Base-by-base conservation (phyloP, 192 early-diverging fungal species). In the Coemansia sp. region DNA sequence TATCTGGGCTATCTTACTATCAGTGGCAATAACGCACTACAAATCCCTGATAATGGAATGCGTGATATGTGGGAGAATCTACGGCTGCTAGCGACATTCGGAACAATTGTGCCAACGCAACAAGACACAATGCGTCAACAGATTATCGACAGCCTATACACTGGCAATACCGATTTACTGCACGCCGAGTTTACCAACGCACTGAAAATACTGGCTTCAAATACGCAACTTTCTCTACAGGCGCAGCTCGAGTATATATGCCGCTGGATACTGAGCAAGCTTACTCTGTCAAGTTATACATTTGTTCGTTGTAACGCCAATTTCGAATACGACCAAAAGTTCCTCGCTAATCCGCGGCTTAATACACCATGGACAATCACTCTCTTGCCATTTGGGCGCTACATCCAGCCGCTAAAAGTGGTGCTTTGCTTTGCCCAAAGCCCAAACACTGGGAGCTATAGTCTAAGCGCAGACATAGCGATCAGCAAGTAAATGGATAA, bases 51-150 rank as follows among this genome's bases (percentile, higher is more conserved):
- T 9, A 18, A 19, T 30, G 6, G 21, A 2, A 20, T 31, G 28
- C 39, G 54, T 15, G n/a, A 15, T 15, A 45, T 43, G 41, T 56
- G 54, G 54, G 54, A 56, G 30, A 26, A 45, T 18, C 15, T 46
- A 16, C 21, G 43, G 21, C 20, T 30, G 41, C 20, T 45, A 19
- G 54, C 39, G 6, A 56, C 42, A 2, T 56, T 56, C 37, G 42
- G 23, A 35, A 35, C 41, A 19, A 9, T 15, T n/a, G 5, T 45
- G 19, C 41, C 2, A 26, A 18, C 45, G 1, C 6, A 6, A 16
- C 54, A 56, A 31, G 54, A 56, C 43, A 16, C 0, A 3, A 31
- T 21, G 19, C 54, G 42, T 2, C 43, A 56, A 1, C 42, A 45
- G 30, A 42, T 56, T 15, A 56, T 36, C 33, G 42, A 36, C 16